These are phyloP conservation scores for Penicillium nucicola DNA, from an alignment of 495 filamentous ascomycete genomes.

Conservation along the genomic window DNA sequence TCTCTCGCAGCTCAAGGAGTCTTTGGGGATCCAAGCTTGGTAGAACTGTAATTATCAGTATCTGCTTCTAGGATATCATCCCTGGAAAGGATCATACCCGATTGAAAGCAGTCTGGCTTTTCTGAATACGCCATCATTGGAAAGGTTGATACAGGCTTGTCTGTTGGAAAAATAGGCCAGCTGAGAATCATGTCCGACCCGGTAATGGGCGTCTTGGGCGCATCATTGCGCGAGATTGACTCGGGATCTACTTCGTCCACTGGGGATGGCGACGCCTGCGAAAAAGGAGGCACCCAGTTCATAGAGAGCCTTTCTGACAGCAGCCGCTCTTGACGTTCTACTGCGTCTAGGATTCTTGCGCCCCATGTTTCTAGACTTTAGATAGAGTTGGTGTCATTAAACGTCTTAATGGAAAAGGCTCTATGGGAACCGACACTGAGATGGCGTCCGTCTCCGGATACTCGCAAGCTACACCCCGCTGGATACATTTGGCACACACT, in stretches of 20 bases:
- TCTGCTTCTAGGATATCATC: neutral
- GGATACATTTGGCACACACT: conserved; percentile 27
- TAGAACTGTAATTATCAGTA: conserved; percentile 11
- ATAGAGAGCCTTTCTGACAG: conserved; percentile 16
- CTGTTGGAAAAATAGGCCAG: conserved; percentile 28
- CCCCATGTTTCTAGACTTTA: conserved; percentile 27
- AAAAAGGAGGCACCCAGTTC: conserved; percentile 1
- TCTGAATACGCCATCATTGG: conserved; percentile 25
- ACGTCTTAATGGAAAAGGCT: conserved; percentile 8
- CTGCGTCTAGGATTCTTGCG: conserved; percentile 23
- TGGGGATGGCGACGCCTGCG: conserved; percentile 10
- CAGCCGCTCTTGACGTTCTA: conserved; percentile 27
- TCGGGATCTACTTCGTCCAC: conserved; percentile 24
- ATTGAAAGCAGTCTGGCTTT: conserved; percentile 23
- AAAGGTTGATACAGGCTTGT: conserved; percentile 26
- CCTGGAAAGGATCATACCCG: conserved; percentile 11
- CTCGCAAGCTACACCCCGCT: conserved; percentile 26
- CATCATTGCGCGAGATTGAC: conserved; percentile 28
- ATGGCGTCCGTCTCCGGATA: conserved; percentile 29
- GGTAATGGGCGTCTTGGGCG: conserved; percentile 27
- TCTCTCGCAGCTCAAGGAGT: conserved; percentile 23
- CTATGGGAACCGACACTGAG: conserved; percentile 24
- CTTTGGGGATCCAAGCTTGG: conserved; percentile 20
- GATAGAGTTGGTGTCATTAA: conserved; percentile 10
- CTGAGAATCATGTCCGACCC: conserved; percentile 31